phyloP scores from a whole-genome alignment of 139 green algal genomes.

The Tetradesmus lagerheimii region DNA sequence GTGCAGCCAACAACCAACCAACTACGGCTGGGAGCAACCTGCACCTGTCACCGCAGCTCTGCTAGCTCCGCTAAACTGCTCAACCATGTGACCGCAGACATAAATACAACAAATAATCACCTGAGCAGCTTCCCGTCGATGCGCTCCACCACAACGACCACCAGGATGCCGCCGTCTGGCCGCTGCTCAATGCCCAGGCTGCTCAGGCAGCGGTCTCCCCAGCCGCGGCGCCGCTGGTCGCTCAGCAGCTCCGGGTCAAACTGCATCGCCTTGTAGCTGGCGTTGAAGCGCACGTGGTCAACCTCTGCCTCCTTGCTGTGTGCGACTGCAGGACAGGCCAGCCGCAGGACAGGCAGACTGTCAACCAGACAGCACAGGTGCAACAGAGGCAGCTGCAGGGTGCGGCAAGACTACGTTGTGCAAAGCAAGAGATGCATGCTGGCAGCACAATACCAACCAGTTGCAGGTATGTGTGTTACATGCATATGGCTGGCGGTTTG shows the following conservation, averaged over 20 bases:
- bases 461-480: not conserved
- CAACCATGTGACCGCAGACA: not conserved
- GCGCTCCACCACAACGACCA: conserved; percentile 37
- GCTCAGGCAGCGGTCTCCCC: conserved; percentile 26
- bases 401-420: not conserved
- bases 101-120: conserved; percentile 8
- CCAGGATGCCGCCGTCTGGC: not conserved
- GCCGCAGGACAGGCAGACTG: not conserved
- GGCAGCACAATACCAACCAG: too few species aligned
- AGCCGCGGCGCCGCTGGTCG: conserved; percentile 40
- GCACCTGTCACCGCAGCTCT: not conserved
- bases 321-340: conserved; percentile 18
- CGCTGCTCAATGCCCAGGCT: conserved; percentile 36
- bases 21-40: not conserved
- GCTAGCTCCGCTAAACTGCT: not conserved
- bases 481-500: not conserved
- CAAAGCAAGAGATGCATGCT: not conserved
- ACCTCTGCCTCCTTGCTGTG: conserved; percentile 41
- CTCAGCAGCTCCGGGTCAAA: conserved; percentile 41
- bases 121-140: conserved; percentile 44
- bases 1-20: not conserved
- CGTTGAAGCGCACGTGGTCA: conserved; percentile 42
- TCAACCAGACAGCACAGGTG: not conserved
- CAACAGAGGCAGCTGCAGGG: not conserved
- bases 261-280: conserved; percentile 47